These are phyloP conservation scores for Trypanosoma caninum DNA, from an alignment of 208 protist genomes.

Conservation along the genomic window DNA sequence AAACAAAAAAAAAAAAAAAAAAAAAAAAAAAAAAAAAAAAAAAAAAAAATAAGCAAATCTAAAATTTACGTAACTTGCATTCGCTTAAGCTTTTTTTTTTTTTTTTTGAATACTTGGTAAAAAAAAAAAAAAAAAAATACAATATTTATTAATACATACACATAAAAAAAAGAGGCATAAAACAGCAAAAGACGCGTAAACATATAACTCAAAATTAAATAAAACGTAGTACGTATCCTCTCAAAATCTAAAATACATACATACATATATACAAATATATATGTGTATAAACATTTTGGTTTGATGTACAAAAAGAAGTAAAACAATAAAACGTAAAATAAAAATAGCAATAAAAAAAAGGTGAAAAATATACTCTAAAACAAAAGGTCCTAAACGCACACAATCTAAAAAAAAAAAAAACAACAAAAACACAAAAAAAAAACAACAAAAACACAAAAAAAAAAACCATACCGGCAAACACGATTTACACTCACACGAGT, in stretches of 20 bases:
- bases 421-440: background rate
- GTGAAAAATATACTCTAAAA: no score
- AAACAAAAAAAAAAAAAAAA: background rate
- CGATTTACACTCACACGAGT: no score
- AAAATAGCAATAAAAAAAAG: background rate
- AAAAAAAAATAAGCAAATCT: background rate
- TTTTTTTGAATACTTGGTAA: constrained; percentile 2
- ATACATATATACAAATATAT: no score
- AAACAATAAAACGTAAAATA: background rate
- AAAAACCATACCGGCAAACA: background rate
- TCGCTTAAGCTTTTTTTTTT: constrained; percentile 3
- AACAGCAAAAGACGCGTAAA: no score
- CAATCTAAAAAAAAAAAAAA: constrained; percentile 4
- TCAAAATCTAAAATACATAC: no score
- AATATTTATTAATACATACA: no score
- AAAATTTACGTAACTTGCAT: background rate
- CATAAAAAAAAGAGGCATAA: no score
- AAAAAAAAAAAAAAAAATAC: no score
- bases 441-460: background rate
- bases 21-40: constrained; percentile 1
- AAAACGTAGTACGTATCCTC: no score
- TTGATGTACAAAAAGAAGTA: background rate
- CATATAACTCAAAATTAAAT: no score
- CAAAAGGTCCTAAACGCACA: background rate
- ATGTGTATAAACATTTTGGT: no score